A percentile compares a stretch with the other conserved stretches of the same genome.
Conservation (phyloP, 1,284 basidiomycete genomes). For the Moesziomyces parantarcticus region DNA sequence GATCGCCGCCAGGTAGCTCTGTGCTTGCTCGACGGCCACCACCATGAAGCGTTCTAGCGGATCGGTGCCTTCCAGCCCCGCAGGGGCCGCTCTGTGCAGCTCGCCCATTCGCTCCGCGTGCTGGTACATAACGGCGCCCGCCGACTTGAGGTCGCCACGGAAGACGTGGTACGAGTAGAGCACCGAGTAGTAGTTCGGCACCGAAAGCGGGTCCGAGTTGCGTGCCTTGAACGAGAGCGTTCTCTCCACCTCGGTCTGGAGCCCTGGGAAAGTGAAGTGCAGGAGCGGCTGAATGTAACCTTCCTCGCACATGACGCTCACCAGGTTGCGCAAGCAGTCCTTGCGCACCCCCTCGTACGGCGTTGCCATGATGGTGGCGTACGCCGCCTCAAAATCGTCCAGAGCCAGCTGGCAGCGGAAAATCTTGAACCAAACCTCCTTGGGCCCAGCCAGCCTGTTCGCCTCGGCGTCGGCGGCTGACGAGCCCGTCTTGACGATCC, state of each 20-base stretch:
- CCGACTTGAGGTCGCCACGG: constrained; percentile 66
- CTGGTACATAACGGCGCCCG: constrained; percentile 83
- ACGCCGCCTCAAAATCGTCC: constrained; percentile 53
- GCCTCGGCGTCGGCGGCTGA: constrained; percentile 11
- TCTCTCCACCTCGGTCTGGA: constrained; percentile 87
- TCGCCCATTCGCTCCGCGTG: constrained; percentile 83
- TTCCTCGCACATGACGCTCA: constrained; percentile 93
- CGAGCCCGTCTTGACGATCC: constrained; percentile 1
- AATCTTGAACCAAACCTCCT: constrained; percentile 54
- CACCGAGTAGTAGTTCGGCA: constrained; percentile 88
- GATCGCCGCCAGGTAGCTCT: constrained; percentile 83
- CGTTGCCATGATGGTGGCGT: constrained; percentile 53
- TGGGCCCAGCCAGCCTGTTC: constrained; percentile 12
- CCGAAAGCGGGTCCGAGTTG: constrained; percentile 86
- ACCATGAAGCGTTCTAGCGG: constrained; percentile 62
- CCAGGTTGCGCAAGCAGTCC: constrained; percentile 93
- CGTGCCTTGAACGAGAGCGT: constrained; percentile 92
- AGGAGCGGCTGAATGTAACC: constrained; percentile 82
- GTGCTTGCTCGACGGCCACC: constrained; percentile 79
- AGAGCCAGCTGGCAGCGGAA: constrained; percentile 59
- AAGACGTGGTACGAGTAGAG: constrained; percentile 82
- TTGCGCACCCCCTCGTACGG: constrained; percentile 79
- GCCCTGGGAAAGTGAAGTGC: constrained; percentile 84
- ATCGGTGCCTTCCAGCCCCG: constrained; percentile 17
- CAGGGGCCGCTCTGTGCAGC: constrained; percentile 17